A percentile compares a stretch with the other conserved stretches of the same genome.
These are phyloP conservation scores for Pleurotus cornucopiae DNA, from an alignment of 768 basidiomycete species.

Conservation along the genomic window DNA sequence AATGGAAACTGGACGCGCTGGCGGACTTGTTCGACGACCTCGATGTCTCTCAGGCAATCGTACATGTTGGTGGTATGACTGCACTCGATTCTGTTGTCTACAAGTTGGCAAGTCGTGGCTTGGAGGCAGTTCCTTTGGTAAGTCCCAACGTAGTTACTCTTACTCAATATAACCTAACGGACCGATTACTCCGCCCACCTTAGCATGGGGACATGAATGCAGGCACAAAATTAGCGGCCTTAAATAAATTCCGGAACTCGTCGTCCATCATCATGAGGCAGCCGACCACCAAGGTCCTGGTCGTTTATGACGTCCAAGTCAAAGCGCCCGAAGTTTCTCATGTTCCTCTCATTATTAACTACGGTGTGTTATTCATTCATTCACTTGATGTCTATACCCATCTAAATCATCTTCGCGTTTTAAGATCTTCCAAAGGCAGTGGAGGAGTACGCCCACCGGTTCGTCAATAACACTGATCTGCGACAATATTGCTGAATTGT, in stretches of 20 bases:
- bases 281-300: conserved; percentile 67
- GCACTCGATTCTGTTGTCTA: conserved; percentile 87
- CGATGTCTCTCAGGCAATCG: conserved; percentile 74
- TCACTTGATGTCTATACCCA: neutral
- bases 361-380: conserved; percentile 45
- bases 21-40: conserved; percentile 88
- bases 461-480: conserved; percentile 12
- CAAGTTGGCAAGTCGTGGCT: conserved; percentile 78
- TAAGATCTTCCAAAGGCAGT: conserved; percentile 90
- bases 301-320: conserved; percentile 92
- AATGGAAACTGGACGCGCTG: conserved; percentile 94
- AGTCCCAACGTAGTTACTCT: conserved; percentile 25
- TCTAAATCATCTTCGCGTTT: conserved; percentile 6
- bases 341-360: conserved; percentile 93
- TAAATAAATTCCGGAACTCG: conserved; percentile 78
- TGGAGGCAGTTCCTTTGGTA: conserved; percentile 88
- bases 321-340: conserved; percentile 88
- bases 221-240: conserved; percentile 71
- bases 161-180: neutral
- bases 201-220: conserved; percentile 94
- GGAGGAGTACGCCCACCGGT: conserved; percentile 97
- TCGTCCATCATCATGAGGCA: conserved; percentile 60
- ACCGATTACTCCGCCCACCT: conserved; percentile 5
- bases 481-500: conserved; percentile 6
- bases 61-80: conserved; percentile 86